These are phyloP conservation scores for Lachnellula willkommii DNA, from an alignment of 2,329 filamentous ascomycete species.

Conservation along the genomic window DNA sequence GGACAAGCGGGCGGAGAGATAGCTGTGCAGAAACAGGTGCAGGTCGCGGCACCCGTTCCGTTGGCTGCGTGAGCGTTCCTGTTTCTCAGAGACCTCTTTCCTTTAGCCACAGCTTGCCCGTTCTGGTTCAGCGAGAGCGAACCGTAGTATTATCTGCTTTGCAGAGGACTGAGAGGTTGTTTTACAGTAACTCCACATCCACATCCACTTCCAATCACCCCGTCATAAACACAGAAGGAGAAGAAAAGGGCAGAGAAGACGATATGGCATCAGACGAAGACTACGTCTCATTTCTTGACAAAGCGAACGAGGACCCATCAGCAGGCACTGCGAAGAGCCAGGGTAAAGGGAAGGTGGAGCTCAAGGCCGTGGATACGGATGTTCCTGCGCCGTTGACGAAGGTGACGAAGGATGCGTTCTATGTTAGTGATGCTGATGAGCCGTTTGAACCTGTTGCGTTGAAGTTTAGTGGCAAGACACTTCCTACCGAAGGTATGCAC, in stretches of 20 bases:
- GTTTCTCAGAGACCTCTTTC: background rate
- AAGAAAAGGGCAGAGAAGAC: background rate
- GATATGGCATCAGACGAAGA: conserved; percentile 71
- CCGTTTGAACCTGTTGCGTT: conserved; percentile 74
- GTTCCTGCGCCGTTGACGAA: conserved; percentile 55
- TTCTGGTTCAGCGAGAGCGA: background rate
- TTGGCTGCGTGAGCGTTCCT: conserved; percentile 13
- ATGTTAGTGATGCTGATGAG: conserved; percentile 79
- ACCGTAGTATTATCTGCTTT: background rate
- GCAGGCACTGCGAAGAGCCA: conserved; percentile 44
- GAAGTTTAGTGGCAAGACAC: conserved; percentile 48
- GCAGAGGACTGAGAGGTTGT: conserved; percentile 1
- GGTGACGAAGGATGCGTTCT: conserved; percentile 56
- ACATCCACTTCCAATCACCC: background rate
- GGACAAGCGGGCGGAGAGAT: background rate
- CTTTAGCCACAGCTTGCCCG: background rate
- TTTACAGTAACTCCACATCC: conserved; percentile 7
- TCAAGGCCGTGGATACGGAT: conserved; percentile 49
- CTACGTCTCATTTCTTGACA: conserved; percentile 80
- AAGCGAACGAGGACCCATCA: conserved; percentile 75
- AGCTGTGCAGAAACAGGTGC: conserved; percentile 8
- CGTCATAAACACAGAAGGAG: background rate
- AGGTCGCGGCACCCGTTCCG: conserved; percentile 12
- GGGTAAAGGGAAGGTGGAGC: conserved; percentile 30
- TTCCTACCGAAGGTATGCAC: conserved; percentile 58